Base-by-base conservation (phyloP, 1,284 basidiomycete genomes). In the Ustilago esculenta region DNA sequence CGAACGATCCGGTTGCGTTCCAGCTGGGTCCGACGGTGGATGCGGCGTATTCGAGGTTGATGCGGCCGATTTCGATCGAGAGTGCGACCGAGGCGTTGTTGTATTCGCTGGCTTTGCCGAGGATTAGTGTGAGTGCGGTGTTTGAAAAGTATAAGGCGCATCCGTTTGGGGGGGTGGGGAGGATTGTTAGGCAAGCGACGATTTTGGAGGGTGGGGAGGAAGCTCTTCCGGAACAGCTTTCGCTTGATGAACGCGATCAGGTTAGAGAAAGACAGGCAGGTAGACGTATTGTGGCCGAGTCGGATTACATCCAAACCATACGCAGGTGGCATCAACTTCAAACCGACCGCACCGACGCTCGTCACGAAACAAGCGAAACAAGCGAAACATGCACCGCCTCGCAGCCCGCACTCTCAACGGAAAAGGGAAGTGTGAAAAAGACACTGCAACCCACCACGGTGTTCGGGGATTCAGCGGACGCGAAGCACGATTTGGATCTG, bases 1-100 rank as follows among this genome's bases (percentile, higher is more conserved):
- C 78, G 8, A 79, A 81, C 5, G 84, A 84, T 51, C 83, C 84
- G 0, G 82, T 84, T 8, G 83, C 82, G 4, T 83, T 82, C 60
- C 72, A 75, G 53, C 73, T 83, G 9, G 81, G 79, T 33, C 77
- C 83, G 3, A 78, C 78, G 9, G 82, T 82, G 30, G 83, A 84
- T 49, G 65, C 70, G 1, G 50, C 63, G 1, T 83, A 83, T 41
- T 75, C 83, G 25, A 77, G 78, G 36, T 42, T 83, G 4, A 67
- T 83, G 47, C 77, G 79, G 20, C 81, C 82, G 4, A 65, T 83
- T 10, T 72, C 80, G 6, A 77, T 84, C 41, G 77, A 78, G n/a
- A 77, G 72, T 5, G 73, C 80, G 5, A 79, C 79, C 15, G 67
- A 61, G 15, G 71, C 78, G 7, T 48, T 84, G 0, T 68, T 81